phyloP scores from a whole-genome alignment of 768 basidiomycete genomes.

The Lactifluus pinguis region DNA sequence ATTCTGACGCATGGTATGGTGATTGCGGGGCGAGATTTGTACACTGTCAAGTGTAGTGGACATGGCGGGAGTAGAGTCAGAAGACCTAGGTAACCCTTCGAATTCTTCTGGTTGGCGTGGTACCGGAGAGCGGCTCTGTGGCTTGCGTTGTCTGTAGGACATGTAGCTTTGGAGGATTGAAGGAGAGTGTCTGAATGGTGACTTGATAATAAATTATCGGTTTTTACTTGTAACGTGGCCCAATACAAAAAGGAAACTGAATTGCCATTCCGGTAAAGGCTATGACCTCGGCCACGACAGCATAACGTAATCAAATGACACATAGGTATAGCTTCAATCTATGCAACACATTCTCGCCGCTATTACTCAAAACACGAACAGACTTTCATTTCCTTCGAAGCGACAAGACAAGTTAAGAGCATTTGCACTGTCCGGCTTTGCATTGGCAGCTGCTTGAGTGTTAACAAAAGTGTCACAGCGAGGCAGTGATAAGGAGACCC shows the following conservation, averaged over 20 bases:
- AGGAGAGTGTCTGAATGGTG: not conserved
- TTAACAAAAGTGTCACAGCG: too few relatives aligned
- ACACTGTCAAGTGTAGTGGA: constrained; percentile 5
- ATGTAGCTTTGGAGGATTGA: not conserved
- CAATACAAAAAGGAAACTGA: not conserved
- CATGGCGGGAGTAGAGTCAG: not conserved
- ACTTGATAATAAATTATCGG: too few relatives aligned
- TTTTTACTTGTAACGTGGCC: not conserved
- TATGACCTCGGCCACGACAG: not conserved
- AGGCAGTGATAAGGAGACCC: too few relatives aligned
- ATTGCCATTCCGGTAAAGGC: not conserved
- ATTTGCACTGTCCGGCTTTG: too few relatives aligned
- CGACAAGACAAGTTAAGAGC: too few relatives aligned
- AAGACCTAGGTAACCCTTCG: not conserved
- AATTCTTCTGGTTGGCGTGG: not conserved
- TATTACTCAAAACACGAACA: too few relatives aligned
- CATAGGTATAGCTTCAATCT: too few relatives aligned
- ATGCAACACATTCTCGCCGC: too few relatives aligned
- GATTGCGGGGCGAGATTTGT: constrained; percentile 16
- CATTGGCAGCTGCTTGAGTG: too few relatives aligned
- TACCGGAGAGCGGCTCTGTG: not conserved
- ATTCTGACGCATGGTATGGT: not conserved
- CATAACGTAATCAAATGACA: too few relatives aligned
- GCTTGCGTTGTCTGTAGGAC: not conserved
- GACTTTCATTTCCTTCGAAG: too few relatives aligned